Percentiles rank a stretch among this genome's conserved stretches.
Evolutionary conservation across 176 grass and related monocot genomes (phyloP).

Genomic region (Carex littledalei): DNA sequence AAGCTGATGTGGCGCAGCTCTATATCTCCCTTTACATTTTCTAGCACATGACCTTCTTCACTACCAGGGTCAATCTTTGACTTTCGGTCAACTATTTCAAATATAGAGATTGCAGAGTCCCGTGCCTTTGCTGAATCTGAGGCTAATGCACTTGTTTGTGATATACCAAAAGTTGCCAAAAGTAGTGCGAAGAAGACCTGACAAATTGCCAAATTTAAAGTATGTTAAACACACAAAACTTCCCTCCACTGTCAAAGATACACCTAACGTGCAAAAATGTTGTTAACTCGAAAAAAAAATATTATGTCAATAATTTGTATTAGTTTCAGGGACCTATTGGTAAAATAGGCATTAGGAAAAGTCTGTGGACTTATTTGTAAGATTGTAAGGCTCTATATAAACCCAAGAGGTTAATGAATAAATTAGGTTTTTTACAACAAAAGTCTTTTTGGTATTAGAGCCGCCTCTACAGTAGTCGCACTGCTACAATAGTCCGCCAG

Average conservation of each 20-base stretch:
- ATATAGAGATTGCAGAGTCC: conserved; percentile 41
- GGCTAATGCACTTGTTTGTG: conserved; percentile 35
- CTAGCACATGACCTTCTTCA: conserved; percentile 33
- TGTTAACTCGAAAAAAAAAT: background rate
- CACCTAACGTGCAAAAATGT: background rate
- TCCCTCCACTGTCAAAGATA: background rate
- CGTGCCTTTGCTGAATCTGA: conserved; percentile 36
- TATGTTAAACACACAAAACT: background rate
- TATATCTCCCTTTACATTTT: conserved; percentile 31
- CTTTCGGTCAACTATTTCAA: conserved; percentile 43
- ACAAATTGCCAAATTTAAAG: conserved; percentile 2
- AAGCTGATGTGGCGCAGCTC: conserved; percentile 40
- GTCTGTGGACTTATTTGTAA: too few species aligned
- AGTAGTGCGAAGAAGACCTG: conserved; percentile 46
- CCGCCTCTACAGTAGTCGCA: too few species aligned
- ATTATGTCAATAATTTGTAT: background rate
- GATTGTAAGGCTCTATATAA: too few species aligned
- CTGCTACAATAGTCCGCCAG: too few species aligned
- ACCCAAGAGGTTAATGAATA: too few species aligned
- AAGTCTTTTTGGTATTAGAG: too few species aligned
- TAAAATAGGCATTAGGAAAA: background rate
- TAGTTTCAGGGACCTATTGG: too few species aligned
- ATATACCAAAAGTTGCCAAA: conserved; percentile 34
- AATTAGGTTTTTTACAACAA: too few species aligned
- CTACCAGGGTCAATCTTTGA: conserved; percentile 30